Base-by-base conservation (phyloP, 202 grass and related monocot genomes). In the Schoenoplectus triqueter region DNA sequence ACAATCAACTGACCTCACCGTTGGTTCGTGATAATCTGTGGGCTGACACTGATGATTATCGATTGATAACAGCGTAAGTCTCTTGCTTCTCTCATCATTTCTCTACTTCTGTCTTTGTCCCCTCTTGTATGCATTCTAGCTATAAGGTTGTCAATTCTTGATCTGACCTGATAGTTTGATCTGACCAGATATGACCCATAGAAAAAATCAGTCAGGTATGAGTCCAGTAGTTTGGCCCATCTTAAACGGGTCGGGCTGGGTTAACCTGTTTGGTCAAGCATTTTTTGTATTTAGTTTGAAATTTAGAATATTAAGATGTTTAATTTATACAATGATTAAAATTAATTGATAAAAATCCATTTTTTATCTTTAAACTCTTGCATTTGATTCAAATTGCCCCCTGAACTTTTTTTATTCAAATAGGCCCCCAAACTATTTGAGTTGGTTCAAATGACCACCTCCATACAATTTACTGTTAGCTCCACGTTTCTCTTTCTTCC, bases 41-140 rank as follows among this genome's bases (percentile, higher is more conserved):
- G 95, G 48, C 55, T 74, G 90, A 97, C 77, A 3, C 44, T 18
- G 95, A 97, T 88, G 95, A 97, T 78, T 93, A 97, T 76, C 73
- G 41, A 57, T 74, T 94, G 41, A 45, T 94, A 71, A 73, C 86
- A 84, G 92, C 89, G 92, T 97, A 92, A 94, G 90, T 84, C 86
- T 80, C 52, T 42, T 10, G 1, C 21, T 6, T 50, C 51, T 44
- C 18, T 80, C 71, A 84, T 39, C 50, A 4, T 77, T 2, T 74
- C 15, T 79, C 13, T 64, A 62, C 8, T 60, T 5, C 62, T 65
- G 52, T 78, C 0, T 11, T 56, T 70, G 64, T 5, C 40, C 65
- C 1, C 2, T 5, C 19, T 22, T 9, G 46, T 7, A 50, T 50
- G 17, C 69, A 73, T 73, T 73, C 41, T 73, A 49, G 31, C 31